These are phyloP conservation scores for Linnemannia zychae DNA, from an alignment of 192 early-diverging fungal species.

Conservation along the genomic window DNA sequence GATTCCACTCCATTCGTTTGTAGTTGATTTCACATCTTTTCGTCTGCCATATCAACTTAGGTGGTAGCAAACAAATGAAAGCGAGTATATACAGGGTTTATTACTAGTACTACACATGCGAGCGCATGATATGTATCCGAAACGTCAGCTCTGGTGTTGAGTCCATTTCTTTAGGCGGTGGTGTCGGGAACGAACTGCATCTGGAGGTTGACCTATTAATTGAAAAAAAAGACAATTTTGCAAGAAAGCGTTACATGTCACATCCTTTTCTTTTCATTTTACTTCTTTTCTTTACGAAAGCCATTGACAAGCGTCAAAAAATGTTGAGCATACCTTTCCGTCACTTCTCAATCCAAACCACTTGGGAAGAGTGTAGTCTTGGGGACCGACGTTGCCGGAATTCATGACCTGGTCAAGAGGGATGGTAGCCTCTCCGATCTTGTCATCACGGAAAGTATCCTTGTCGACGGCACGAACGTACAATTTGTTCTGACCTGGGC, in stretches of 20 bases:
- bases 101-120: not conserved
- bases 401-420: slow-evolving; percentile 24
- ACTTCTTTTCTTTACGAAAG: not conserved
- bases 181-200: slow-evolving; percentile 38
- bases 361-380: slow-evolving; percentile 43
- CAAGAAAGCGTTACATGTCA: not conserved
- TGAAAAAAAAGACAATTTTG: not conserved
- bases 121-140: not conserved
- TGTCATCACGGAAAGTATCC: slow-evolving; percentile 46
- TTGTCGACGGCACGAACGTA: slow-evolving; percentile 46
- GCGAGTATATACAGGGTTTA: not conserved
- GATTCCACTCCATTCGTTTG: not conserved
- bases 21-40: not conserved
- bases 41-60: no score
- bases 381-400: slow-evolving; percentile 18
- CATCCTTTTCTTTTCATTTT: not conserved
- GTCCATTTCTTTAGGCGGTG: slow-evolving; percentile 10
- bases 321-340: not conserved
- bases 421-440: slow-evolving; percentile 43
- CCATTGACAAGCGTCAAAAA: not conserved
- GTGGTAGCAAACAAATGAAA: not conserved
- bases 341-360: slow-evolving; percentile 44
- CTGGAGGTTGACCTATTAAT: slow-evolving; percentile 30
- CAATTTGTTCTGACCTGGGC: slow-evolving; percentile 35
- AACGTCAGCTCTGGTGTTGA: not conserved